Base-by-base conservation (phyloP, 768 basidiomycete species). In the Rhizopogon rudus region DNA sequence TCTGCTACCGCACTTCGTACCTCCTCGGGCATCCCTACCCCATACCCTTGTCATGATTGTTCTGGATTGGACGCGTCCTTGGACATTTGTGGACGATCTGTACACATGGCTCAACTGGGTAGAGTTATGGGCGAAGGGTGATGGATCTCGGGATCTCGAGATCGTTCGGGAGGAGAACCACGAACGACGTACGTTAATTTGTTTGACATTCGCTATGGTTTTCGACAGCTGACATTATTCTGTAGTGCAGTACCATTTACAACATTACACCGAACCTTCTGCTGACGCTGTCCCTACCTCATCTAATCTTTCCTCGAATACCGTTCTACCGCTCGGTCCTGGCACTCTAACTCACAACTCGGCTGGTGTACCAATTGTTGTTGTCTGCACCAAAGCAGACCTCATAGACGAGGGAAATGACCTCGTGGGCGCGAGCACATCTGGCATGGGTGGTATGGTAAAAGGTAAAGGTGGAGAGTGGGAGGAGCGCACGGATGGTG, bases 31-130 rank as follows among this genome's bases (percentile, higher is more conserved):
- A 29, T 74, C 82, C 6, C 70, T 92, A 12, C 79, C 81, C 3
- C 86, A 91, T 59, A 87, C 88, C 0, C 75, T 91, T 31, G 83
- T 93, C 44, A 73, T 97, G 64, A 88, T 98, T 61, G 83, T 87
- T 0, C 74, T 99, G 9, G 96, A 99, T 69, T 99, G 97, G 96
- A 96, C 93, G 61, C 82, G 82, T 60, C 96, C 96, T 1, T 95
- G 92, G 84, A 82, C 86, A 1, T 98, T 98, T 68, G 74, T 97
- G 2, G 82, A 88, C 13, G 88, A 98, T 63, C 72, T 99, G 9
- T 76, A 89, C 57, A 80, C 74, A 44, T 98, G 96, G 96, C 72
- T 98, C 45, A 71, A 67, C 44, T 94, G 93, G 91, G 77, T 97
- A 6, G 91, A 96, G 64, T 71, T 71, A 25, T 93, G 92, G 91